A percentile compares a stretch with the other conserved stretches of the same genome.
These are phyloP conservation scores for Paraphaeosphaeria minitans DNA, from an alignment of 2,329 filamentous ascomycete genomes.

Conservation along the genomic window DNA sequence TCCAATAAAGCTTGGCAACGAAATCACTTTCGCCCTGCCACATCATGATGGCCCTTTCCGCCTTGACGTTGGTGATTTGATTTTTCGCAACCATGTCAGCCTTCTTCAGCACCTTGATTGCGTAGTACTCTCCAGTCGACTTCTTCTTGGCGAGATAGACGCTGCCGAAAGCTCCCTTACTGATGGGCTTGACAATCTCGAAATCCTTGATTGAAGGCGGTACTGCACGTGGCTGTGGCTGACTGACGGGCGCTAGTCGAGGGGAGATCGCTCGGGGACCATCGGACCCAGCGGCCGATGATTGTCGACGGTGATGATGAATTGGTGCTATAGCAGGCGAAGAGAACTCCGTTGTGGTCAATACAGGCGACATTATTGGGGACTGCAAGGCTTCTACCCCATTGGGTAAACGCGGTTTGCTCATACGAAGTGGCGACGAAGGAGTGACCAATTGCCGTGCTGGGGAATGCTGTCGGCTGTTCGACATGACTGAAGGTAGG, in stretches of 20 bases:
- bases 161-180: slow-evolving; percentile 96
- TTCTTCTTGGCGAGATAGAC: slow-evolving; percentile 99
- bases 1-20: slow-evolving; percentile 99
- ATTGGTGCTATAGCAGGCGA: slow-evolving; percentile 67
- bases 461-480: slow-evolving; percentile 86
- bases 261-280: slow-evolving; percentile 76
- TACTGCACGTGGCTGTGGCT: slow-evolving; percentile 83
- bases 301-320: slow-evolving; percentile 83
- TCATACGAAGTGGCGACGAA: slow-evolving; percentile 83
- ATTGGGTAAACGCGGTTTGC: slow-evolving; percentile 74
- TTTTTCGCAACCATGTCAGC: slow-evolving; percentile 99
- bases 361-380: slow-evolving; percentile 86
- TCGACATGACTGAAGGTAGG: slow-evolving; percentile 72
- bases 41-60: slow-evolving; percentile 99
- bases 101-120: slow-evolving; percentile 98
- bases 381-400: slow-evolving; percentile 72
- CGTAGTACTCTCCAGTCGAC: slow-evolving; percentile 96
- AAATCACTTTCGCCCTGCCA: slow-evolving; percentile 99
- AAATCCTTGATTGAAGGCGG: slow-evolving; percentile 99
- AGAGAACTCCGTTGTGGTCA: slow-evolving; percentile 80
- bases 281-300: slow-evolving; percentile 81
- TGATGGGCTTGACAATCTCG: slow-evolving; percentile 99
- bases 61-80: slow-evolving; percentile 98
- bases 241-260: slow-evolving; percentile 74
- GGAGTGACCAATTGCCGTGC: slow-evolving; percentile 74